Percentiles rank a stretch among this genome's conserved stretches.
These are phyloP conservation scores for Suillus lakei DNA, from an alignment of 768 basidiomycete species.

Conservation along the genomic window DNA sequence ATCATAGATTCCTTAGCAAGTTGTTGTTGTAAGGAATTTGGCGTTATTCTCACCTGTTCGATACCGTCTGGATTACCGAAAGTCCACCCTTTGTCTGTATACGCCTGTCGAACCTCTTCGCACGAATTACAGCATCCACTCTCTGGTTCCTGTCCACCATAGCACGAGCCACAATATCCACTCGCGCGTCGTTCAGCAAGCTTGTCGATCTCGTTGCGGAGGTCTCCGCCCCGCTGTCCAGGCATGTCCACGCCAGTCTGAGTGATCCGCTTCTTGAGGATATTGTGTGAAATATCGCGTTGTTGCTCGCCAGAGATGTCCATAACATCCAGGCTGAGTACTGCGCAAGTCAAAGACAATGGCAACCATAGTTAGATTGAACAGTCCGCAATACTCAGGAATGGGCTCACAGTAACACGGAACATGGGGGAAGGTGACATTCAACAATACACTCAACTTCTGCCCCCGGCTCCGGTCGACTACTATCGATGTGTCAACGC, in stretches of 20 bases:
- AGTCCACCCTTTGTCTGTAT: slow-evolving; percentile 93
- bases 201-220: slow-evolving; percentile 89
- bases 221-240: slow-evolving; percentile 58
- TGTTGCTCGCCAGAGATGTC: slow-evolving; percentile 98
- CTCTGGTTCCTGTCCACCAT: slow-evolving; percentile 78
- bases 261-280: slow-evolving; percentile 82
- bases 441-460: slow-evolving; percentile 88
- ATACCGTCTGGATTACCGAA: slow-evolving; percentile 89
- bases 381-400: neutral
- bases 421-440: slow-evolving; percentile 94
- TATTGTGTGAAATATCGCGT: slow-evolving; percentile 86
- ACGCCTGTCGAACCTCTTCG: slow-evolving; percentile 91
- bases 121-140: slow-evolving; percentile 95
- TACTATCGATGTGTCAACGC: slow-evolving; percentile 87
- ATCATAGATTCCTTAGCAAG: slow-evolving; percentile 2
- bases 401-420: slow-evolving; percentile 89
- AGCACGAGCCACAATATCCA: slow-evolving; percentile 94
- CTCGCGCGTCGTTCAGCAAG: slow-evolving; percentile 61
- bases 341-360: slow-evolving; percentile 44
- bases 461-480: slow-evolving; percentile 96
- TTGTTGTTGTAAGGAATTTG: neutral
- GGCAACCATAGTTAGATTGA: neutral
- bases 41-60: slow-evolving; percentile 74
- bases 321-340: slow-evolving; percentile 96
- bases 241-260: slow-evolving; percentile 61